Percentiles rank a stretch among this genome's conserved stretches.
These are phyloP conservation scores for Lactarius hatsudake DNA, from an alignment of 768 basidiomycete genomes.

Conservation along the genomic window DNA sequence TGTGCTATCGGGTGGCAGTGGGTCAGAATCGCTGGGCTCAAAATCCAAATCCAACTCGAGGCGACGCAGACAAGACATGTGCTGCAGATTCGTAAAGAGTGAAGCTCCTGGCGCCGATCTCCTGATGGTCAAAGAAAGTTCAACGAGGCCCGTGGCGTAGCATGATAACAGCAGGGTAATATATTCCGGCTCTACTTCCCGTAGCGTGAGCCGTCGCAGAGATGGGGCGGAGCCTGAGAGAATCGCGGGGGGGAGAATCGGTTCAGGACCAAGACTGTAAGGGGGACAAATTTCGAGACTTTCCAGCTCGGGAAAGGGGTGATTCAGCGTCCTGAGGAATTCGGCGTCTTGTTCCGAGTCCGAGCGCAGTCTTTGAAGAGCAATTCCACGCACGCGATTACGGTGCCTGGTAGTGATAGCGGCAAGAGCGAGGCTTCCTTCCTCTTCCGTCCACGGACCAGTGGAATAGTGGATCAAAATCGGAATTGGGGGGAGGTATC, in stretches of 20 bases:
- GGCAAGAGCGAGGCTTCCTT: too few species aligned
- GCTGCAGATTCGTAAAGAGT: not conserved
- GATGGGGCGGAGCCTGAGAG: not conserved
- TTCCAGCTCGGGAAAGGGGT: slow-evolving; percentile 2
- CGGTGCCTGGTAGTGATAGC: too few species aligned
- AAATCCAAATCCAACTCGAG: not conserved
- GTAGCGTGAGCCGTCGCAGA: slow-evolving; percentile 1
- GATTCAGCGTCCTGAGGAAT: not conserved
- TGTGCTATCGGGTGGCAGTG: too few species aligned
- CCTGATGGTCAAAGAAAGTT: not conserved
- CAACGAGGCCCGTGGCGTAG: not conserved
- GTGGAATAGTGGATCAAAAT: too few species aligned
- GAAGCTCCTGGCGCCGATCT: not conserved
- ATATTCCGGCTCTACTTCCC: too few species aligned
- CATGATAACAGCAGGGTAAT: not conserved
- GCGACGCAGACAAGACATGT: not conserved
- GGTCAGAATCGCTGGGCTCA: too few species aligned
- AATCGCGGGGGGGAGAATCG: not conserved
- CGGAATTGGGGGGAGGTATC: too few species aligned
- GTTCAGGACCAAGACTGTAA: too few species aligned
- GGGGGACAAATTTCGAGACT: not conserved
- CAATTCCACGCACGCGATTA: too few species aligned
- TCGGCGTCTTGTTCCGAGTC: not conserved
- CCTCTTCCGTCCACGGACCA: too few species aligned
- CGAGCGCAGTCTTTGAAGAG: too few species aligned